phyloP scores from a whole-genome alignment of 164 flowering plant genomes.

The Taxillus chinensis region DNA sequence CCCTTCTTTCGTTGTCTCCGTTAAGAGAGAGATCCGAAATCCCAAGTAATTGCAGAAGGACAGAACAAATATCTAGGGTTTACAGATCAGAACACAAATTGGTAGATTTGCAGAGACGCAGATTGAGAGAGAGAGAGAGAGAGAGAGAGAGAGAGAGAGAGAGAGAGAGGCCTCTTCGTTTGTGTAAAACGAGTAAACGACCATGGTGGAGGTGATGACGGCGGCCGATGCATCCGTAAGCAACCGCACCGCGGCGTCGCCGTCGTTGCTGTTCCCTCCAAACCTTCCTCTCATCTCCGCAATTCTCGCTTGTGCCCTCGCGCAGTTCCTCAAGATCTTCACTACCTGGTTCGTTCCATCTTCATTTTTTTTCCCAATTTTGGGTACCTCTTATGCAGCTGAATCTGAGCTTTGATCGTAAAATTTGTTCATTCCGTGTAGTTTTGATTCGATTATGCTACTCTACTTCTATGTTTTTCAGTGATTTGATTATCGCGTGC shows the following conservation, averaged over 20 bases:
- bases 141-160: not conserved
- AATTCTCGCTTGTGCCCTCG: constrained; percentile 42
- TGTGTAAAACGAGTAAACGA: not conserved
- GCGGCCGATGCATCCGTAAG: constrained; percentile 15
- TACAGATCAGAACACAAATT: too few species aligned
- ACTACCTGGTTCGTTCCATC: constrained; percentile 30
- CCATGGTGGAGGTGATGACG: constrained; percentile 26
- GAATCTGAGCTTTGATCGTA: too few species aligned
- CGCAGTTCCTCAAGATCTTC: constrained; percentile 54
- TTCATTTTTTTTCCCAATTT: not conserved
- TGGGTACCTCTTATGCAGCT: not conserved
- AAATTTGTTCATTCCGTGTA: too few species aligned
- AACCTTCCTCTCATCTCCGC: constrained; percentile 52
- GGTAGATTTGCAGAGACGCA: too few species aligned
- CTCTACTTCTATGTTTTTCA: too few species aligned
- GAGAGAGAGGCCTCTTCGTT: not conserved
- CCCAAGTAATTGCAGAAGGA: too few species aligned
- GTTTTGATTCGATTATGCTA: too few species aligned
- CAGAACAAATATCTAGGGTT: too few species aligned
- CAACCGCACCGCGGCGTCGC: constrained; percentile 10
- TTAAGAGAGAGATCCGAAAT: too few species aligned
- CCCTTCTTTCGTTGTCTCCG: too few species aligned
- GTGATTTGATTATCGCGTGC: too few species aligned
- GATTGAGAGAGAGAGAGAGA: not conserved
- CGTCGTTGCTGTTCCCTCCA: constrained; percentile 14